Evolutionary conservation across 768 basidiomycete genomes (phyloP), one percentile per base, ranked within the genome.

Genomic region (Chiua virens): DNA sequence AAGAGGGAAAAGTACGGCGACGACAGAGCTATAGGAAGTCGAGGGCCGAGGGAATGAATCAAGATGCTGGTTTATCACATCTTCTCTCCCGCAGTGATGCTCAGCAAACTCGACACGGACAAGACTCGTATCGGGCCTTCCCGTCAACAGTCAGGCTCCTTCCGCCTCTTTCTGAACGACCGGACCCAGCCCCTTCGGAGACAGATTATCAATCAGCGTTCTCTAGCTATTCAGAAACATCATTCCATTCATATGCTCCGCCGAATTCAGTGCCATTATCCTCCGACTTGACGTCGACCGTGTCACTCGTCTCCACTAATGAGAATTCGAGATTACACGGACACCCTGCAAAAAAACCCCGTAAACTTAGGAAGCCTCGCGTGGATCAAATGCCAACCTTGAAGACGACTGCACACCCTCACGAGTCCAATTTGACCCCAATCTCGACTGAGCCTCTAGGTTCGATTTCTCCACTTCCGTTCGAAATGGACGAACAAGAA

Each of bases 1-100:
- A 81, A 61, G 80, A 84, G 61, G 87, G 87, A 14, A 80, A 76
- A 58, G 54, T 80, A n/a, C 73, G 81, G 8, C 75, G 88, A 36
- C 73, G 76, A 15, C 67, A 68, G 44, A 75, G 78, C 11, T 68
- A 79, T 22, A 66, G 65, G 45, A 42, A 32, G 45, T 55, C 62
- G 22, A 39, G 22, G 20, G 44, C 23, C 22, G 36, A 50, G 15
- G 60, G 46, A 45, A 42, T 4, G 18, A 55, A 63, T 21, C 48
- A 53, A 37, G 63, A 58, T 14, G 21, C 36, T 20, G 56, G 45
- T 20, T 22, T 44, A 22, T 45, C 39, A 30, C 54, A 35, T n/a
- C n/a, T n/a, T 2, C 36, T 47, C 9, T 10, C 25, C 7, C 13
- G 36, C 27, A 21, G 22, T 23, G 48, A 49, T 3, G 14, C 1